Evolutionary conservation across 1,284 basidiomycete species (phyloP).

Genomic region (Microbotryum violaceum): DNA sequence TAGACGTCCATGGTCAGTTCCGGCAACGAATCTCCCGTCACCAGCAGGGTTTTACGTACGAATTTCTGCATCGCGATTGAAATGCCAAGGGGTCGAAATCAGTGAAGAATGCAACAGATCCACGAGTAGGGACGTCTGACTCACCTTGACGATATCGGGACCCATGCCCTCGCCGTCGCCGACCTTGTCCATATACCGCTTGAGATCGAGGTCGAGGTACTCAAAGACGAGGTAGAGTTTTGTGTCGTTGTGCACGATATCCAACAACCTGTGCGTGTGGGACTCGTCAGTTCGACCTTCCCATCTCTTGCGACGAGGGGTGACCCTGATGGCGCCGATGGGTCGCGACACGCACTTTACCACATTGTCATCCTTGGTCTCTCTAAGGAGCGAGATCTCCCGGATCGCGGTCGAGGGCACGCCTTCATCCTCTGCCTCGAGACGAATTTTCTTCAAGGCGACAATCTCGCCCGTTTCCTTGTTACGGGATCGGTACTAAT

Average conservation of each 20-base stretch:
- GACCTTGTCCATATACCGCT: constrained; percentile 79
- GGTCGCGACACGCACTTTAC: constrained; percentile 53
- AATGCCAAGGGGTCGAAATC: background rate
- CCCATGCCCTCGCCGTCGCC: constrained; percentile 51
- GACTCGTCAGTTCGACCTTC: background rate
- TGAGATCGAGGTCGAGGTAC: constrained; percentile 86
- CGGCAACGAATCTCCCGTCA: too few species aligned
- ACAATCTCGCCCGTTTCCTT: constrained; percentile 64
- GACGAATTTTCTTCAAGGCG: constrained; percentile 93
- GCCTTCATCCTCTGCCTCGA: constrained; percentile 96
- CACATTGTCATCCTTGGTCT: constrained; percentile 90
- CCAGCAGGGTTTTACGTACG: constrained; percentile 17
- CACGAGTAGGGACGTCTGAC: constrained; percentile 21
- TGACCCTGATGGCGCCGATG: background rate
- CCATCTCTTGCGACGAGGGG: background rate
- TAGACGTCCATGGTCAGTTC: too few species aligned
- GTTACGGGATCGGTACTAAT: constrained; percentile 35
- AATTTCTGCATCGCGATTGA: constrained; percentile 60
- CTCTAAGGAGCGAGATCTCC: constrained; percentile 93
- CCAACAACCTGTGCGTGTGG: constrained; percentile 59
- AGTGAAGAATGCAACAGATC: background rate
- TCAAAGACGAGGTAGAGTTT: constrained; percentile 97
- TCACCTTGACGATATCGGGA: constrained; percentile 74
- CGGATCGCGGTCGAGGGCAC: constrained; percentile 95
- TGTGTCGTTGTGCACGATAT: constrained; percentile 93